These are phyloP conservation scores for Haplographium delicatum DNA, from an alignment of 495 filamentous ascomycete genomes.

Conservation along the genomic window DNA sequence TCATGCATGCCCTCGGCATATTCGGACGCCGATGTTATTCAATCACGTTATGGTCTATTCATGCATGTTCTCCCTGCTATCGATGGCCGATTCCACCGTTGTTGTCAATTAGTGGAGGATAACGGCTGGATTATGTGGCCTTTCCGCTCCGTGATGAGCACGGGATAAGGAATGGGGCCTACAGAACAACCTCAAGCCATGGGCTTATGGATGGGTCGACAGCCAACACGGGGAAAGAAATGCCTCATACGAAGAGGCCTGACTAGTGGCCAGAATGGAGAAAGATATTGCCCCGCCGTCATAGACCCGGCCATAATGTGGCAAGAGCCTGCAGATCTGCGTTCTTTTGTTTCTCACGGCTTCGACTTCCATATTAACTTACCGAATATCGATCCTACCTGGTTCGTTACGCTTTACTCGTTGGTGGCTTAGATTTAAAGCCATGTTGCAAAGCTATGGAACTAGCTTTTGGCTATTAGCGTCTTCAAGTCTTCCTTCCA, in stretches of 20 bases:
- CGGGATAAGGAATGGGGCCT: conserved; percentile 11
- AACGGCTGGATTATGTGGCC: conserved; percentile 5
- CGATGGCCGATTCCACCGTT: conserved; percentile 2
- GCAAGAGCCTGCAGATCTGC: background rate
- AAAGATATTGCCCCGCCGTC: background rate
- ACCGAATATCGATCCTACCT: background rate
- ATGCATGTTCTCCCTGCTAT: conserved; percentile 14
- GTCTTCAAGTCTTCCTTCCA: background rate
- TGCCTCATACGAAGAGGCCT: conserved; percentile 4
- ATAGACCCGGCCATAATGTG: background rate
- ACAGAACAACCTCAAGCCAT: conserved; percentile 3
- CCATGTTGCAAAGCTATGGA: background rate
- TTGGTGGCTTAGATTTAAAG: background rate
- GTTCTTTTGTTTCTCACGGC: background rate
- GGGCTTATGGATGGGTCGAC: background rate
- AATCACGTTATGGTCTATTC: conserved; percentile 24
- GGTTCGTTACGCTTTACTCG: background rate
- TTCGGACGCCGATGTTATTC: conserved; percentile 2
- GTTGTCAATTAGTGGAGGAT: conserved; percentile 16
- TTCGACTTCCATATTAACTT: conserved; percentile 1
- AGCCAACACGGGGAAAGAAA: conserved; percentile 11
- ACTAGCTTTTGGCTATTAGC: background rate
- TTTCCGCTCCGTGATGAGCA: conserved; percentile 11
- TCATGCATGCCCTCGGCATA: conserved; percentile 18
- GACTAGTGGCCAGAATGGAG: conserved; percentile 16